A percentile compares a stretch with the other conserved stretches of the same genome.
phyloP scores from a whole-genome alignment of 805 yeast genomes.

The Babjeviella inositovora region DNA sequence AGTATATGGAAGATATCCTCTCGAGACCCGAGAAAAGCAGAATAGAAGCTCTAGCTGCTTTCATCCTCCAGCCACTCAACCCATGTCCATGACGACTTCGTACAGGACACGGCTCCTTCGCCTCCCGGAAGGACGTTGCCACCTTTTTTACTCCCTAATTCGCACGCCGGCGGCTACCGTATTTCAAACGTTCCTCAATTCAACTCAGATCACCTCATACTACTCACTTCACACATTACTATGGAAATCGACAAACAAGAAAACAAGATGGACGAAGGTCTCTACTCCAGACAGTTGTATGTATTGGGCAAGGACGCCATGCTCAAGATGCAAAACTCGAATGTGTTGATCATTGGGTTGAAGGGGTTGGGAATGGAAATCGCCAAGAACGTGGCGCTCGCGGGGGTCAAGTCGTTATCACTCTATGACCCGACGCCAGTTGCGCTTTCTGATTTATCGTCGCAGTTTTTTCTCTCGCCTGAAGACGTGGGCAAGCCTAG shows the following conservation, averaged over 20 bases:
- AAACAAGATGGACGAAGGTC: conserved; percentile 69
- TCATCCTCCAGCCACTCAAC: too few relatives aligned
- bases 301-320: conserved; percentile 97
- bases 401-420: conserved; percentile 89
- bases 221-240: conserved; percentile 4
- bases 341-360: conserved; percentile 81
- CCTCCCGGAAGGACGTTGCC: too few relatives aligned
- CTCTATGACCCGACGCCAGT: conserved; percentile 71
- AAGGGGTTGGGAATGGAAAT: conserved; percentile 92
- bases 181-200: too few relatives aligned
- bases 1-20: too few relatives aligned
- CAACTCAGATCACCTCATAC: too few relatives aligned
- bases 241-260: conserved; percentile 25
- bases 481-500: conserved; percentile 65
- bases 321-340: conserved; percentile 90
- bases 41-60: too few relatives aligned
- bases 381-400: conserved; percentile 90
- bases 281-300: conserved; percentile 92
- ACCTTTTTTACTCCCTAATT: too few relatives aligned
- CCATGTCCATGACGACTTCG: too few relatives aligned
- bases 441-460: conserved; percentile 55
- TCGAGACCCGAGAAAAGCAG: too few relatives aligned
- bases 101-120: too few relatives aligned
- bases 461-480: conserved; percentile 73
- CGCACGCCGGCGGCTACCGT: too few relatives aligned